Percentiles rank a stretch among this genome's conserved stretches.
These are phyloP conservation scores for Blakeslea trispora DNA, from an alignment of 371 early-diverging fungal genomes.

Conservation along the genomic window DNA sequence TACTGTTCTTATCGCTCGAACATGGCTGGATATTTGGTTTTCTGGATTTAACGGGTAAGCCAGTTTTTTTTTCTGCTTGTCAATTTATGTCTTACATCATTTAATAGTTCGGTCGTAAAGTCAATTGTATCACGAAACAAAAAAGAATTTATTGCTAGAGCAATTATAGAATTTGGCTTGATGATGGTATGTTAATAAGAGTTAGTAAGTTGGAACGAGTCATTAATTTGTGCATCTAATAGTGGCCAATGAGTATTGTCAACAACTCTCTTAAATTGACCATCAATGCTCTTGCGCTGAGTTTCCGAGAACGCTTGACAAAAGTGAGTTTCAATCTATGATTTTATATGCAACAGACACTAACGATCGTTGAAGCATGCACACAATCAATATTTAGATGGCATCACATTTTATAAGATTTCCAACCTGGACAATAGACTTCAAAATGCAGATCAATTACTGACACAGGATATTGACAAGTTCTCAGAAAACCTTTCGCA, in stretches of 20 bases:
- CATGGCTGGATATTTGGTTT: slow-evolving; percentile 79
- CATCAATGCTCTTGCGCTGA: slow-evolving; percentile 71
- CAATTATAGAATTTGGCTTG: slow-evolving; percentile 67
- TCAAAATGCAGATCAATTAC: slow-evolving; percentile 82
- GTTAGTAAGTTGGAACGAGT: no score
- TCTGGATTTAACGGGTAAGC: slow-evolving; percentile 69
- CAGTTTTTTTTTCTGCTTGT: no score
- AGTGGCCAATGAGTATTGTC: slow-evolving; percentile 79
- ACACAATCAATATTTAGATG: slow-evolving; percentile 80
- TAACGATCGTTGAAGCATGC: no score
- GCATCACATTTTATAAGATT: slow-evolving; percentile 82
- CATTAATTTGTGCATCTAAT: no score
- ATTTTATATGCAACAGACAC: background rate
- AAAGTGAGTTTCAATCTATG: slow-evolving; percentile 35
- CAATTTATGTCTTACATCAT: background rate
- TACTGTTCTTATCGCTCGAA: slow-evolving; percentile 66
- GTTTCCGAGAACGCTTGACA: slow-evolving; percentile 80
- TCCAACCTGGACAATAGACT: slow-evolving; percentile 79
- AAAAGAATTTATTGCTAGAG: slow-evolving; percentile 63
- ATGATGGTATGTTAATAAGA: slow-evolving; percentile 63
- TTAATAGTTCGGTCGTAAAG: slow-evolving; percentile 61
- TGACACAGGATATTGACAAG: slow-evolving; percentile 89
- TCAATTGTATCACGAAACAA: slow-evolving; percentile 73
- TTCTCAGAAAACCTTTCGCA: slow-evolving; percentile 76
- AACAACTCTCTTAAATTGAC: slow-evolving; percentile 74